A percentile compares a stretch with the other conserved stretches of the same genome.
Conservation (phyloP, 345 rosid genomes). For the Brassica nigra region DNA sequence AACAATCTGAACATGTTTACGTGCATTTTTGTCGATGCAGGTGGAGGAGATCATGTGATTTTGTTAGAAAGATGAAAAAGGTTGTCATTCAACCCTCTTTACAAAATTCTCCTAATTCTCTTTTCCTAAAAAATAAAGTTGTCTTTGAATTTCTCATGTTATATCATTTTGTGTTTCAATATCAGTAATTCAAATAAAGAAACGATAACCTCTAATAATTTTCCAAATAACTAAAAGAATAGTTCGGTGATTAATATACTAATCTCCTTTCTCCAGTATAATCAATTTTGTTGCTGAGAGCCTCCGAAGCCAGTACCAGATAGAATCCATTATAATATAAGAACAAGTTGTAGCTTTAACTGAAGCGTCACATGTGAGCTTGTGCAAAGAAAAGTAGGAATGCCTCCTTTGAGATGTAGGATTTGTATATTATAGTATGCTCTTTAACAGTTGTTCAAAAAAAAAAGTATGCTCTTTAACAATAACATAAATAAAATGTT, state of each 20-base stretch:
- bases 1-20: background rate
- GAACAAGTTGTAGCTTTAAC: slow-evolving; percentile 30
- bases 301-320: background rate
- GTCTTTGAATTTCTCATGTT: background rate
- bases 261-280: background rate
- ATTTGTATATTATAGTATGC: background rate
- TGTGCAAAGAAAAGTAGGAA: slow-evolving; percentile 17
- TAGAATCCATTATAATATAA: background rate
- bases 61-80: background rate
- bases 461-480: background rate
- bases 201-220: background rate
- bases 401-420: background rate
- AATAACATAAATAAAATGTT: background rate
- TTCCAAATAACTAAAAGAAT: background rate
- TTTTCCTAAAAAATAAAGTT: background rate
- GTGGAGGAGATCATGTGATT: background rate
- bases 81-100: background rate
- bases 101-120: background rate
- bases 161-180: background rate
- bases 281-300: background rate
- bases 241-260: slow-evolving; percentile 21
- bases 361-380: slow-evolving; percentile 26
- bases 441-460: background rate
- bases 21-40: background rate
- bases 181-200: background rate